Base-by-base conservation (phyloP, 768 basidiomycete genomes). In the Boletus sp. region DNA sequence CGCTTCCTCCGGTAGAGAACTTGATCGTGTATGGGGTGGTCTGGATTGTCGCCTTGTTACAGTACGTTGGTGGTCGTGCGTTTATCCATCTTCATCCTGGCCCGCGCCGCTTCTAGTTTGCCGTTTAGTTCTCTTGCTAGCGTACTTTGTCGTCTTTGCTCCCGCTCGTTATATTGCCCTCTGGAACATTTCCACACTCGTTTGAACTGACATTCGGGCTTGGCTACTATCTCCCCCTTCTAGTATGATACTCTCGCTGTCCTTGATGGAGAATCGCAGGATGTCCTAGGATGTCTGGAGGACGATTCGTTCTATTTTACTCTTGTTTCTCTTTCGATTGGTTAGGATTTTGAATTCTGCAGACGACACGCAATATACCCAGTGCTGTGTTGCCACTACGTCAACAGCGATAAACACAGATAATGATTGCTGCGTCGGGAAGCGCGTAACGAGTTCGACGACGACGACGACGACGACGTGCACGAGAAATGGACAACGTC, bases 171-270 rank as follows among this genome's bases (percentile, higher is more conserved):
- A 61, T 55, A 62, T 45, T 41, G 51, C 60, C 59, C 65, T 45
- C 66, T 76, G 73, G 79, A 82, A 82, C 79, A 76, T 74, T 66
- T 72, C 78, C 68, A 81, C 83, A 77, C 78, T 80, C 83, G 66
- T 83, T 84, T 79, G 69, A 75, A 78, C 71, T 77, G 81, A 83
- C 81, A 79, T 78, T 78, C 75, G 73, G 69, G 69, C 68, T 77
- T 64, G 68, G 75, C 71, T 78, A 76, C 74, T 72, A 69, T 74
- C 71, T 74, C 75, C 73, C 62, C 40, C 74, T 70, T 77, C 75
- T 81, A 78, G 78, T 83, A 78, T 72, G 73, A 72, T 70, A 67
- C 72, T 74, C 62, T 69, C 66, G 70, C 72, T 71, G 72, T 71
- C 72, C 72, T 73, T 68, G 63, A 77, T 71, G 65, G 56, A 71